phyloP scores from a whole-genome alignment of 2,329 filamentous ascomycete genomes.

The Penicillium capsulatum region DNA sequence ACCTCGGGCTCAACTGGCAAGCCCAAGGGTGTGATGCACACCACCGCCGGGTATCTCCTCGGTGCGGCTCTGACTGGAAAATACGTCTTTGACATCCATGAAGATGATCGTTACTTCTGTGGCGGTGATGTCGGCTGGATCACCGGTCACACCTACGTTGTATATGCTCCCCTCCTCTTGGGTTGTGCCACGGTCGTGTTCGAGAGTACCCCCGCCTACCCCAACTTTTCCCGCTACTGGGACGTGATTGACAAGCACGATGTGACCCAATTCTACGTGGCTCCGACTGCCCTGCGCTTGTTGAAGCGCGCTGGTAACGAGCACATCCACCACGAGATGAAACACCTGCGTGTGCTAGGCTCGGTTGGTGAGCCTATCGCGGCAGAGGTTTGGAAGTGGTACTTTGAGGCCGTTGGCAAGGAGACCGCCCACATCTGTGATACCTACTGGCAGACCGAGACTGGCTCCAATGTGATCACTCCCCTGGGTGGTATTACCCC shows the following conservation, averaged over 20 bases:
- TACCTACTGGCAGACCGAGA: slow-evolving; percentile 99
- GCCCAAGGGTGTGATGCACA: slow-evolving; percentile 98
- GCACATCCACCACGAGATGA: slow-evolving; percentile 85
- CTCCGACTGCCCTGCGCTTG: slow-evolving; percentile 85
- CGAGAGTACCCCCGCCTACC: slow-evolving; percentile 95
- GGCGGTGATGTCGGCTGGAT: slow-evolving; percentile 99
- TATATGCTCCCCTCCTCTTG: slow-evolving; percentile 89
- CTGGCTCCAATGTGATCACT: slow-evolving; percentile 91
- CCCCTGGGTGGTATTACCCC: slow-evolving; percentile 89
- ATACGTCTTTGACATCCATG: slow-evolving; percentile 98
- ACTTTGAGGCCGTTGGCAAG: slow-evolving; percentile 91
- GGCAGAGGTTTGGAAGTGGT: slow-evolving; percentile 99
- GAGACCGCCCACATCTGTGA: slow-evolving; percentile 91
- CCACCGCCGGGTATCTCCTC: slow-evolving; percentile 89
- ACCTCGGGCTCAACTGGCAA: slow-evolving; percentile 97
- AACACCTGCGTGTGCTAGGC: slow-evolving; percentile 80
- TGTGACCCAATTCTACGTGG: slow-evolving; percentile 97
- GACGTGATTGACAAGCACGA: slow-evolving; percentile 94
- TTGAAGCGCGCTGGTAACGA: slow-evolving; percentile 94
- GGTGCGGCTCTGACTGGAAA: slow-evolving; percentile 92
- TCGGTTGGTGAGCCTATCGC: slow-evolving; percentile 97
- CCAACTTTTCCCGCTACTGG: slow-evolving; percentile 98
- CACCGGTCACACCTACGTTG: slow-evolving; percentile 96
- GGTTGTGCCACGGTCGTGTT: slow-evolving; percentile 95
- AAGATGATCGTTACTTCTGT: slow-evolving; percentile 91